phyloP scores from a whole-genome alignment of 2,329 filamentous ascomycete species.

The Penicillium crustosum region DNA sequence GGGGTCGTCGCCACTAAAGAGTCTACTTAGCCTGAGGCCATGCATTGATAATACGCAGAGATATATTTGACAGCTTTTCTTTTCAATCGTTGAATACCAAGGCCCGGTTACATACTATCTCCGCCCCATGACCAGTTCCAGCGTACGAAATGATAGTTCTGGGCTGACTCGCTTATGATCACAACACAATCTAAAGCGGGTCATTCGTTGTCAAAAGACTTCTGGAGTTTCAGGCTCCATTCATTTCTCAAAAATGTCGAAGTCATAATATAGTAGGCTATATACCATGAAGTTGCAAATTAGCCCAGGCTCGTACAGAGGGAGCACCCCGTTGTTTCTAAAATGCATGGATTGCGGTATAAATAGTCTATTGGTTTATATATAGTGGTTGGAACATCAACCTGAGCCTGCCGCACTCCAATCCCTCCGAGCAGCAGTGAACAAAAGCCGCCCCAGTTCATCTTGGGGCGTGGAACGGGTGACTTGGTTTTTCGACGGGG shows the following conservation, averaged over 20 bases:
- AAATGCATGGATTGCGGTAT: neutral
- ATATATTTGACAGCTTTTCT: neutral
- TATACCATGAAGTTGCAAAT: neutral
- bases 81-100: neutral
- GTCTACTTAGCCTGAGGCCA: neutral
- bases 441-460: constrained; percentile 36
- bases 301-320: neutral
- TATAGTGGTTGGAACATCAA: neutral
- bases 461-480: constrained; percentile 21
- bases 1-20: neutral
- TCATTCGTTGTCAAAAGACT: neutral
- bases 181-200: neutral
- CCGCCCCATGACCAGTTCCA: neutral
- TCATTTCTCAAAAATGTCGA: neutral
- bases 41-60: neutral
- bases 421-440: constrained; percentile 37
- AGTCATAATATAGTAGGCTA: neutral
- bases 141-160: neutral
- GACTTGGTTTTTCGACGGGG: constrained; percentile 12
- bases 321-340: neutral
- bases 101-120: neutral
- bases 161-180: constrained; percentile 3
- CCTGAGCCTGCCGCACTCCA: constrained; percentile 30
- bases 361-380: neutral
- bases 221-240: neutral